Evolutionary conservation across 495 filamentous ascomycete genomes (phyloP), one percentile per base, ranked within the genome.

Genomic region (Aspergillus sparsus): DNA sequence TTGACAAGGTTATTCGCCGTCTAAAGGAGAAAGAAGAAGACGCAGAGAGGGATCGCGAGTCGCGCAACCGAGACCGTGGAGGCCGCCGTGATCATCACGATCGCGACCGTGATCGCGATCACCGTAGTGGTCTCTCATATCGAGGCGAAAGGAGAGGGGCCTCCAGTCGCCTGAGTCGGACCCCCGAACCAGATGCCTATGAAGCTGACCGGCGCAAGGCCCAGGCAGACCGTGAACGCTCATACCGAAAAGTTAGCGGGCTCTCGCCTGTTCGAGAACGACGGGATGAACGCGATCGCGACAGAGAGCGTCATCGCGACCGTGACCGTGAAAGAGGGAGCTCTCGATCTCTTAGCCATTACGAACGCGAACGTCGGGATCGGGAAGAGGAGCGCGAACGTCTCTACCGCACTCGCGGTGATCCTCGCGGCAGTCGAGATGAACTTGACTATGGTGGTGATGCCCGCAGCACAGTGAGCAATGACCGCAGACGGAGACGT

Each of bases 21-120:
- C 75, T 97, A 6, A 89, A 87, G 66, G 94, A 98, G 68, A 92
- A 93, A 70, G 90, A 95, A 51, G 93, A 97, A 53, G 91, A 96
- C 58, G 70, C 73, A 3, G 93, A 95, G 53, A 87, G 82, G 53
- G 90, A 93, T 18, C 87, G 88, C 53, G 81, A 80, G 42, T 51
- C 62, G 31, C 67, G 74, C 31, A 86, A 91, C 18, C 83, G 87
- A 59, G 79, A 79, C 56, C 74, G 74, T 44, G 65, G 62, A 9
- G 53, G 64, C 34, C 71, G 71, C 2, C 74, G 76, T 7, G 81
- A 59, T 37, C 61, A 63, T 37, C 56, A 63, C 34, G 86, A 91
- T 16, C 84, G 87, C 57, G 80, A 80, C 57, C 72, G 81, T 62
- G 80, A 83, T 62, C 77, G 80, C 51, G 81, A 82, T 21, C 76